Conservation (phyloP, 2,329 filamentous ascomycete genomes). For the Aspergillus sp. region DNA sequence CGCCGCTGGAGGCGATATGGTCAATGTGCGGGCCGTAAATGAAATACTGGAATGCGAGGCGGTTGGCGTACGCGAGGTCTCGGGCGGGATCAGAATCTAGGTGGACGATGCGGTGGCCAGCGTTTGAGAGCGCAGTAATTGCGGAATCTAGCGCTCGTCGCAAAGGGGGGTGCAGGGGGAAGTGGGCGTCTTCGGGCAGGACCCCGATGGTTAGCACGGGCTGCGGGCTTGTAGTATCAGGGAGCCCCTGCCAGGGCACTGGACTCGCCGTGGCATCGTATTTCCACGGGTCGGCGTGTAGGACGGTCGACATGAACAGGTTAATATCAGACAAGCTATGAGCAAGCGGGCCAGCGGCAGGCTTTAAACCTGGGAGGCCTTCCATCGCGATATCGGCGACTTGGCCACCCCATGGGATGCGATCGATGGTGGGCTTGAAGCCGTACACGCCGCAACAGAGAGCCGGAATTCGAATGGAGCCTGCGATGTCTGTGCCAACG, state of each 20-base stretch:
- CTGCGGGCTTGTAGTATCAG: background rate
- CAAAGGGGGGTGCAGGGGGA: slow-evolving; percentile 58
- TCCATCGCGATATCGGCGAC: slow-evolving; percentile 6
- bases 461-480: slow-evolving; percentile 40
- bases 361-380: slow-evolving; percentile 17
- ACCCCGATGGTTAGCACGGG: slow-evolving; percentile 54
- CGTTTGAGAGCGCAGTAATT: slow-evolving; percentile 41
- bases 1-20: slow-evolving; percentile 42
- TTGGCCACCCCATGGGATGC: slow-evolving; percentile 34
- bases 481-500: slow-evolving; percentile 40
- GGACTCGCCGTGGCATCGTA: slow-evolving; percentile 50
- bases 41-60: slow-evolving; percentile 42
- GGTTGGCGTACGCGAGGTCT: slow-evolving; percentile 33
- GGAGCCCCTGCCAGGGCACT: slow-evolving; percentile 51
- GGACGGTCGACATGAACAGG: slow-evolving; percentile 45
- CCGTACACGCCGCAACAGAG: slow-evolving; percentile 38
- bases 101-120: slow-evolving; percentile 52
- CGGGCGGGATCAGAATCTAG: slow-evolving; percentile 39
- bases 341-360: slow-evolving; percentile 21
- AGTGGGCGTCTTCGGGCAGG: slow-evolving; percentile 51
- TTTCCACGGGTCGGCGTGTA: slow-evolving; percentile 49
- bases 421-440: slow-evolving; percentile 36
- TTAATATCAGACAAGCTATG: slow-evolving; percentile 25
- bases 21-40: slow-evolving; percentile 1
- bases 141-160: slow-evolving; percentile 51